Conservation (phyloP, 495 filamentous ascomycete species). For the Geopyxis carbonaria region DNA sequence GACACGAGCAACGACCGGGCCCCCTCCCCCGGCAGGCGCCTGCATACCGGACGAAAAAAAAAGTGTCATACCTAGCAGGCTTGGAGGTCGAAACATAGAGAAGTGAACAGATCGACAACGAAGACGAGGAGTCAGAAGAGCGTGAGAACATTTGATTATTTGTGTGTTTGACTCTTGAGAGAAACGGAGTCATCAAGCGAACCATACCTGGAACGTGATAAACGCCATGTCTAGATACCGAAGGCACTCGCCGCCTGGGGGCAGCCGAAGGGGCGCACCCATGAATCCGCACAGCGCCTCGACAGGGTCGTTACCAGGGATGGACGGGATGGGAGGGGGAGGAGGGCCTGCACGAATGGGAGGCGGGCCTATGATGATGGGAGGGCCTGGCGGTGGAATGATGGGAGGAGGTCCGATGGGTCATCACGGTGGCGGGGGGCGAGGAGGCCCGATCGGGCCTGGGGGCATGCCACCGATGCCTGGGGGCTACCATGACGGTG, state of each 20-base stretch:
- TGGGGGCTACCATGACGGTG: background rate
- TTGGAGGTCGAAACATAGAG: background rate
- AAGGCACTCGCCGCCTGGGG: conserved; percentile 7
- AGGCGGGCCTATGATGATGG: conserved; percentile 1
- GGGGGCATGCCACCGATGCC: background rate
- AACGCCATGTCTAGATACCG: too few relatives aligned
- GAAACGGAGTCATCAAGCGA: background rate
- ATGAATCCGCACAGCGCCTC: conserved; percentile 16
- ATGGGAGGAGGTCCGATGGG: conserved; percentile 3
- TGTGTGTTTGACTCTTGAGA: too few relatives aligned
- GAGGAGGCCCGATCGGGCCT: background rate
- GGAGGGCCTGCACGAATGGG: background rate
- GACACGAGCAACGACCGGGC: too few relatives aligned
- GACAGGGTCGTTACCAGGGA: conserved; percentile 15
- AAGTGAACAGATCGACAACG: background rate
- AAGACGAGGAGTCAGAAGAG: background rate
- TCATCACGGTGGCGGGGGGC: background rate
- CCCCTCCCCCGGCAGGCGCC: too few relatives aligned
- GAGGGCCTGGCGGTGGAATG: background rate
- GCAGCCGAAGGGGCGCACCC: conserved; percentile 5
- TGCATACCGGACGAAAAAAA: too few relatives aligned
- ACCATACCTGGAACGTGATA: too few relatives aligned
- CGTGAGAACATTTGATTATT: background rate
- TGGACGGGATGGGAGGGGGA: background rate
- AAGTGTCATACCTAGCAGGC: too few relatives aligned